These are phyloP conservation scores for Fonsecaea nubica DNA, from an alignment of 2,329 filamentous ascomycete genomes.

Conservation along the genomic window DNA sequence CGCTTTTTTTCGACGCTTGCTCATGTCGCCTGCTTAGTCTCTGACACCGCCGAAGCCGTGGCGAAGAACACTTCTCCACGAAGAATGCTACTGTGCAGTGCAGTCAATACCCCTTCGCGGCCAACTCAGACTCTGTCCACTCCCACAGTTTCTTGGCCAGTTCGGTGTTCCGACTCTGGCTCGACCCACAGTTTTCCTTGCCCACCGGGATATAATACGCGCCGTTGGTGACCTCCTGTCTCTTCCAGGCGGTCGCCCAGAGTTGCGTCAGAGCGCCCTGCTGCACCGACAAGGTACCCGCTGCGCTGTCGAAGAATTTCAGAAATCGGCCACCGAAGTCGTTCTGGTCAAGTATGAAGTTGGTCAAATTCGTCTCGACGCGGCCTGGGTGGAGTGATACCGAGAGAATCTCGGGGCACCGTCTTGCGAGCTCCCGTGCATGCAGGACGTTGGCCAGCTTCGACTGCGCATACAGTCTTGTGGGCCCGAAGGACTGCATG, in stretches of 20 bases:
- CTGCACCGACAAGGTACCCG: constrained; percentile 39
- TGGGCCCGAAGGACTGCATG: constrained; percentile 36
- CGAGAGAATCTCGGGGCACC: constrained; percentile 54
- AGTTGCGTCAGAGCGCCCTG: constrained; percentile 51
- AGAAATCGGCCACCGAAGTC: constrained; percentile 13
- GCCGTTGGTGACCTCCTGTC: constrained; percentile 46
- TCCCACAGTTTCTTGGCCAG: constrained; percentile 48
- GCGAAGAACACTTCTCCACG: not conserved
- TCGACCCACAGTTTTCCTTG: constrained; percentile 35
- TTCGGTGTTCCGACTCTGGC: constrained; percentile 38
- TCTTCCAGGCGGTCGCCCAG: constrained; percentile 48
- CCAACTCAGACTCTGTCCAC: constrained; percentile 45
- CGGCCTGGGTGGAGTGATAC: constrained; percentile 58
- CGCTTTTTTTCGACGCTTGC: not conserved
- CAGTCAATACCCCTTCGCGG: constrained; percentile 21
- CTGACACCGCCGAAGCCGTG: not conserved
- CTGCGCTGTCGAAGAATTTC: constrained; percentile 13
- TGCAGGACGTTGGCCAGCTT: constrained; percentile 61
- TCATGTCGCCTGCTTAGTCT: not conserved
- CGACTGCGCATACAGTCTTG: constrained; percentile 55
- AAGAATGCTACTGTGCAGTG: not conserved
- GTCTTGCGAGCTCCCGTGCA: constrained; percentile 50
- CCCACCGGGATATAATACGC: constrained; percentile 52
- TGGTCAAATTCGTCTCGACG: constrained; percentile 53
- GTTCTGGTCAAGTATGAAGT: constrained; percentile 20